Base-by-base conservation (phyloP, 768 basidiomycete species). In the Lentinus tigrinus region DNA sequence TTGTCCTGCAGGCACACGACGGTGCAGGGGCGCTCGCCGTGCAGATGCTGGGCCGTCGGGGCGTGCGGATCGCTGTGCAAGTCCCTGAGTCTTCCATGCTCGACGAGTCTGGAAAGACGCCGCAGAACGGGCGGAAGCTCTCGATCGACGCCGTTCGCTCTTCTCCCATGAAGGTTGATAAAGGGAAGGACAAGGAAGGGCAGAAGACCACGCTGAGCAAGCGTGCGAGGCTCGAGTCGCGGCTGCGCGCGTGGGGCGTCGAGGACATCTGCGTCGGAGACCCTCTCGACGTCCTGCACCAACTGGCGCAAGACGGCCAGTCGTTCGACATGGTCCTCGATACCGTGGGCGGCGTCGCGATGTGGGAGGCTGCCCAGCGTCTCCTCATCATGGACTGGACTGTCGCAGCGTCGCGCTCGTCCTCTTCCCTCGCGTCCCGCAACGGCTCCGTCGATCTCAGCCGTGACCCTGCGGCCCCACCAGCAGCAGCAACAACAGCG, bases 271-370 rank as follows among this genome's bases (percentile, higher is more conserved):
- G 91, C 23, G 88, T 90, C 61, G 91, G 73, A 37, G 68, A 73
- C n/a, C 81, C 82, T 8, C 69, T 79, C 3, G 80, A 78, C 48
- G 81, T 87, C 31, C 72, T 88, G 31, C 80, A 80, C 53, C 72
- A 78, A 54, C 65, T 85, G 19, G 72, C 73, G 24, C 76, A 73
- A 47, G 84, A 84, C 47, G 82, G 82, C 23, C 81, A 83, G 14
- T 69, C 75, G 34, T 89, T 95, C 70, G 93, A 95, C 68, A 88
- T 85, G 21, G 81, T 97, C 3, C 70, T 95, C 60, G 95, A 96
- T 70, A 89, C 89, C 1, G 73, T 92, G 17, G 94, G 94, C 3
- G 92, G 94, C 16, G 81, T 81, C 66, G 84, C 82, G 38, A 79
- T 95, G 36, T 91, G 93, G 81, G 87, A 91, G 62, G 88, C 85